Conservation (phyloP, 75 land plant species). For the Pinus tabuliformis region DNA sequence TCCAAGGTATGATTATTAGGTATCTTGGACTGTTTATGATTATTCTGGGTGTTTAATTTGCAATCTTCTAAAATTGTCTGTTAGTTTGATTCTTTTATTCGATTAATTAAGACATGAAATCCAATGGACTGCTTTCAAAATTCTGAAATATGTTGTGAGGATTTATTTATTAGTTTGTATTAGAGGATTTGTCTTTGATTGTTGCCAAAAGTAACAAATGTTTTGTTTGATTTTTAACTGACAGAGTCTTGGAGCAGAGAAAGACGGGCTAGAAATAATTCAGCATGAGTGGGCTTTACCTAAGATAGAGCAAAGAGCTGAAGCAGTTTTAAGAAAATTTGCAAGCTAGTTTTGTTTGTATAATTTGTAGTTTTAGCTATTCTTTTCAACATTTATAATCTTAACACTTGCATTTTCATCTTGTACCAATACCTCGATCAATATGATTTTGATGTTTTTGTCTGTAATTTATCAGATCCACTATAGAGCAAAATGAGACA, state of each 20-base stretch:
- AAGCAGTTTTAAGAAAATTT: conserved; percentile 67
- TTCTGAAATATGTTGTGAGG: background rate
- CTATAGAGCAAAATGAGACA: too few relatives aligned
- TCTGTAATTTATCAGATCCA: too few relatives aligned
- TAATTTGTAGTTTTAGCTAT: background rate
- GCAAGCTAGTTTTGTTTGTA: conserved; percentile 15
- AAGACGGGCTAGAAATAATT: conserved; percentile 83
- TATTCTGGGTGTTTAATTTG: background rate
- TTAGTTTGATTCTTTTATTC: background rate
- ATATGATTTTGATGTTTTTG: too few relatives aligned
- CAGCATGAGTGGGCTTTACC: conserved; percentile 95
- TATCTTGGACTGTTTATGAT: background rate
- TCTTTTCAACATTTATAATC: background rate
- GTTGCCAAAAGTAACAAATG: background rate
- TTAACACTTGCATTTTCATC: background rate
- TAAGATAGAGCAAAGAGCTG: conserved; percentile 84
- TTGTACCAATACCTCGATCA: background rate
- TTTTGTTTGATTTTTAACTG: background rate
- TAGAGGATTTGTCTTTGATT: background rate
- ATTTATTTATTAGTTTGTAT: background rate
- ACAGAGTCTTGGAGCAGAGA: conserved; percentile 87
- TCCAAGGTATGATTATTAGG: conserved; percentile 54
- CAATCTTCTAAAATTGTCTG: background rate
- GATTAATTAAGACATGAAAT: background rate
- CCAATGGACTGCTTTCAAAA: too few relatives aligned